These are phyloP conservation scores for Talaromyces sp. DNA, from an alignment of 2,329 filamentous ascomycete genomes.

Conservation along the genomic window DNA sequence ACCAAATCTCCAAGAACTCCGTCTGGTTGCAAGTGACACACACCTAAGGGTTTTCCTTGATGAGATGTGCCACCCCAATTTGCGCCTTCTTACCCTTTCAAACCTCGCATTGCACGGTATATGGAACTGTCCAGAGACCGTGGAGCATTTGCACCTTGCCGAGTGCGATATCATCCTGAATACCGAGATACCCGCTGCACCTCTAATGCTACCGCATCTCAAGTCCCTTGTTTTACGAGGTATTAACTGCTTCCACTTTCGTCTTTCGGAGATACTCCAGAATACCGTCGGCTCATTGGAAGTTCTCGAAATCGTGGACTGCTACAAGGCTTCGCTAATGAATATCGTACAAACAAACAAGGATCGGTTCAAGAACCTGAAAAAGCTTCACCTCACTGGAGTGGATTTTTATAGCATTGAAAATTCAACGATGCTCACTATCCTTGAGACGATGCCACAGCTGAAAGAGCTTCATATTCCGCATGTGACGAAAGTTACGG, in stretches of 20 bases:
- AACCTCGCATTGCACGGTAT: background rate
- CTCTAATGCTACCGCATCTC: conserved; percentile 30
- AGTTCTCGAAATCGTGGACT: conserved; percentile 1
- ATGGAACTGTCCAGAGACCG: background rate
- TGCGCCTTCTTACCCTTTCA: background rate
- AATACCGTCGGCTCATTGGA: conserved; percentile 1
- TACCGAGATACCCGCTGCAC: background rate
- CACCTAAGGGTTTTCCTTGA: background rate
- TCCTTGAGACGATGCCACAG: conserved; percentile 25
- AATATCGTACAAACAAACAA: background rate
- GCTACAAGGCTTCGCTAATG: background rate
- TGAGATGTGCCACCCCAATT: background rate
- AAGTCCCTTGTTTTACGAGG: conserved; percentile 18
- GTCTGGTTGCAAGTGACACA: background rate
- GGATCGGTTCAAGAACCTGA: conserved; percentile 20
- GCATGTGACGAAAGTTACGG: conserved; percentile 31
- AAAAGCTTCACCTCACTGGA: conserved; percentile 28
- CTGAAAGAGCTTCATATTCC: conserved; percentile 35
- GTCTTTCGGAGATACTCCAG: background rate
- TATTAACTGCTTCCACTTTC: conserved; percentile 7
- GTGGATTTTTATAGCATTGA: conserved; percentile 23
- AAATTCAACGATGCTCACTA: conserved; percentile 23
- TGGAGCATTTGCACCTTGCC: conserved; percentile 8
- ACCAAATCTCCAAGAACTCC: conserved; percentile 13
- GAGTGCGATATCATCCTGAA: background rate